Conservation (phyloP, 805 yeast genomes). For the Cyberlindnera misumaiensis region DNA sequence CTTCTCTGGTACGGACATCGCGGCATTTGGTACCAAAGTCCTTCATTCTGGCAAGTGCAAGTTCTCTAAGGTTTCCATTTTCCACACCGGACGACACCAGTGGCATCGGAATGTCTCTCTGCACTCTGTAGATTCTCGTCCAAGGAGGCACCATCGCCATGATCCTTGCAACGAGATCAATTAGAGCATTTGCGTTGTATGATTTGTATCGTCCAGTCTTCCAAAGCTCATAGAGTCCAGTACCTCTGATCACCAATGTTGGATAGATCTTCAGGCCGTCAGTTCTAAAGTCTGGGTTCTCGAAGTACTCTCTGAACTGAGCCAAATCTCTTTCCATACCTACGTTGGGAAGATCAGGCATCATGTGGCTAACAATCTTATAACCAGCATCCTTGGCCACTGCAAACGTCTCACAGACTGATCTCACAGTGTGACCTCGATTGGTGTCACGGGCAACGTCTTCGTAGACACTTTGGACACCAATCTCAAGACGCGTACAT, state of each 20-base stretch:
- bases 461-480: constrained; percentile 95
- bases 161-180: constrained; percentile 92
- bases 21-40: constrained; percentile 95
- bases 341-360: constrained; percentile 98
- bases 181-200: constrained; percentile 88
- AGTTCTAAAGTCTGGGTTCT: constrained; percentile 93
- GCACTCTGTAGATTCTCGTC: constrained; percentile 98
- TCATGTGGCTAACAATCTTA: constrained; percentile 97
- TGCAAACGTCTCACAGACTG: constrained; percentile 93
- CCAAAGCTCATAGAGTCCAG: constrained; percentile 96
- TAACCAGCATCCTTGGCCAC: constrained; percentile 98
- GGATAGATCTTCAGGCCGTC: constrained; percentile 96
- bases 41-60: constrained; percentile 95
- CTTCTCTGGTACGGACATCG: constrained; percentile 96
- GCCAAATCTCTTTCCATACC: constrained; percentile 98
- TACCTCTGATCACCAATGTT: constrained; percentile 93
- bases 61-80: constrained; percentile 91
- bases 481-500: constrained; percentile 93
- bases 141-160: constrained; percentile 97
- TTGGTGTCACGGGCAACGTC: constrained; percentile 98
- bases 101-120: constrained; percentile 99
- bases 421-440: constrained; percentile 94
- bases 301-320: constrained; percentile 94
- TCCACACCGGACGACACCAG: constrained; percentile 96
- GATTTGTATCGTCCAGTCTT: constrained; percentile 91